A percentile compares a stretch with the other conserved stretches of the same genome.
Conservation (phyloP, 2,329 filamentous ascomycete species). For the Penicillium sp. region DNA sequence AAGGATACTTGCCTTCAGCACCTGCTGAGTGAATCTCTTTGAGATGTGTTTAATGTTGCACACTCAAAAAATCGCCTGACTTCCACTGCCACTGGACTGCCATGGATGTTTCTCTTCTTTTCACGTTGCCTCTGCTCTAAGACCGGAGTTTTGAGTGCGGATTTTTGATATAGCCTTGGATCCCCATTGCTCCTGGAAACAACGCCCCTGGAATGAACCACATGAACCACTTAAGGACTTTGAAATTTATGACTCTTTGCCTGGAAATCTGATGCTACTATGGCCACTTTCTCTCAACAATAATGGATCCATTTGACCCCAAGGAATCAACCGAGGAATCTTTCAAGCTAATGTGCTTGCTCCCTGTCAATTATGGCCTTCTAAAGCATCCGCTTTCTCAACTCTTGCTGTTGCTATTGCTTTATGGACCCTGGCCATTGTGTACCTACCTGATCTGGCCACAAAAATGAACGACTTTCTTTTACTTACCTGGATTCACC, state of each 20-base stretch:
- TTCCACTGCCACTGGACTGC: conserved; percentile 20
- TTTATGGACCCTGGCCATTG: conserved; percentile 13
- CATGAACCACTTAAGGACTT: conserved; percentile 10
- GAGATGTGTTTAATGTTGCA: conserved; percentile 46
- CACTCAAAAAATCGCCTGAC: conserved; percentile 26
- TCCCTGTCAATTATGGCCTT: conserved; percentile 11
- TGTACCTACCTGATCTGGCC: conserved; percentile 6
- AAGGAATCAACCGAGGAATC: conserved; percentile 11
- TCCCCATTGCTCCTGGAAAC: conserved; percentile 4
- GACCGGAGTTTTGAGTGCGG: conserved; percentile 32
- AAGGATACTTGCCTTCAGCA: conserved; percentile 29
- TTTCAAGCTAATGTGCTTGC: conserved; percentile 23
- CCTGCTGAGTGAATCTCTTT: conserved; percentile 37
- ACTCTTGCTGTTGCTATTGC: conserved; percentile 16
- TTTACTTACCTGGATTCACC: conserved; percentile 12
- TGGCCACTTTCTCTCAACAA: conserved; percentile 9
- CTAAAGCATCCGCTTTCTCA: conserved; percentile 16
- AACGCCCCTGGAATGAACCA: conserved; percentile 13
- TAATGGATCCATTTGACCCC: conserved; percentile 15
- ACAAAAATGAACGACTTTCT: conserved; percentile 2
- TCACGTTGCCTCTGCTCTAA: conserved; percentile 25
- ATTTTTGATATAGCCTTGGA: conserved; percentile 17
- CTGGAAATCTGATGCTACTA: conserved; percentile 16
- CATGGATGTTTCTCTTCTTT: conserved; percentile 17
- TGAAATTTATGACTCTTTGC: conserved; percentile 14